Conservation (phyloP, 805 yeast genomes). For the Candida loeiensis region DNA sequence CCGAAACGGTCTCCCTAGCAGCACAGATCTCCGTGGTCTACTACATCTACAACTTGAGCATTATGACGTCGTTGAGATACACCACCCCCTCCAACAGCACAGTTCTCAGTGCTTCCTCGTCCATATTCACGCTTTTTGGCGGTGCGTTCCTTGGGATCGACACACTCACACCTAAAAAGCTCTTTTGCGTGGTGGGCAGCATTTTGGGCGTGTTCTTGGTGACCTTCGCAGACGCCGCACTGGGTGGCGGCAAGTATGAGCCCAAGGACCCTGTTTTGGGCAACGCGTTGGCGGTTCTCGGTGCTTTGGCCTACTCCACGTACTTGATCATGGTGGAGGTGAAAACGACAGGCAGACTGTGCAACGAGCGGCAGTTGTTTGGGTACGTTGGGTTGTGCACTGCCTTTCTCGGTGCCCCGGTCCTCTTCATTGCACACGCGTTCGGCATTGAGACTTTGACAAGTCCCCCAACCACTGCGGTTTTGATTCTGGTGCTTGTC, state of each 20-base stretch:
- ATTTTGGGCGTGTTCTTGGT: slow-evolving; percentile 46
- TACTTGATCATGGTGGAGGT: slow-evolving; percentile 43
- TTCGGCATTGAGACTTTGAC: slow-evolving; percentile 39
- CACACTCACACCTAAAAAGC: slow-evolving; percentile 37
- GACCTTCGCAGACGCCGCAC: slow-evolving; percentile 31
- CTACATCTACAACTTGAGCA: slow-evolving; percentile 38
- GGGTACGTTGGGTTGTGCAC: slow-evolving; percentile 46
- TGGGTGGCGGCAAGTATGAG: slow-evolving; percentile 22
- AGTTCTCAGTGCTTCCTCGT: slow-evolving; percentile 48
- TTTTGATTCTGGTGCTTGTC: slow-evolving; percentile 32
- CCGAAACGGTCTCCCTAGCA: slow-evolving; percentile 36
- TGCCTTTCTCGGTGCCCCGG: slow-evolving; percentile 37
- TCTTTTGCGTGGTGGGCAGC: slow-evolving; percentile 43
- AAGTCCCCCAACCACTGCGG: slow-evolving; percentile 36
- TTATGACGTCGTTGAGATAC: slow-evolving; percentile 41
- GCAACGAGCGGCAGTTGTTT: slow-evolving; percentile 47
- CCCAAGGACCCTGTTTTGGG: slow-evolving; percentile 44
- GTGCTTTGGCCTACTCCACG: slow-evolving; percentile 46
- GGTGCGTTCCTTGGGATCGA: slow-evolving; percentile 43
- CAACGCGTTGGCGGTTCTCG: slow-evolving; percentile 41
- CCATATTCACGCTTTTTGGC: slow-evolving; percentile 47
- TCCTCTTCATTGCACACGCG: slow-evolving; percentile 33
- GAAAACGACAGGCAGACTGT: slow-evolving; percentile 17
- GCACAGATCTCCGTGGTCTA: slow-evolving; percentile 41
- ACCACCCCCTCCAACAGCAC: slow-evolving; percentile 55